phyloP scores from a whole-genome alignment of 2,329 filamentous ascomycete genomes.

The Ophiostoma angusticollis region DNA sequence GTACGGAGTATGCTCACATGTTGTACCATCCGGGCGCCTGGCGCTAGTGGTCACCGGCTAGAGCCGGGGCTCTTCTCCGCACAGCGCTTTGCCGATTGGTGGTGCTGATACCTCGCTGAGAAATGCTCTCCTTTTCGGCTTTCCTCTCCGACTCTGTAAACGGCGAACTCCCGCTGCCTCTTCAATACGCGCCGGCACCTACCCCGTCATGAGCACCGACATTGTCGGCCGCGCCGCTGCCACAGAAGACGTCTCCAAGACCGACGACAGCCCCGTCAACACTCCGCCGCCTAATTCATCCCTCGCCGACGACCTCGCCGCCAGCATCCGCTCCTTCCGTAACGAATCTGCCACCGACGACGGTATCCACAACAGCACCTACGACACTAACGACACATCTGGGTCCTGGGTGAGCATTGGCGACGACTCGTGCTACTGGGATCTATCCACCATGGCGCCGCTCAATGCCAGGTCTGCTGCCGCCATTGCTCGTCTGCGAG shows the following conservation, averaged over 20 bases:
- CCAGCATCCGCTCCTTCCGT: slow-evolving; percentile 4
- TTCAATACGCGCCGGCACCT: background rate
- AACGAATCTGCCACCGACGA: background rate
- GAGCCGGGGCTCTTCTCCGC: slow-evolving; percentile 1
- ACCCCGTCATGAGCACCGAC: slow-evolving; percentile 3
- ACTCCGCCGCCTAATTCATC: background rate
- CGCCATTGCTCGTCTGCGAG: slow-evolving; percentile 46
- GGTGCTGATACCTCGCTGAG: background rate
- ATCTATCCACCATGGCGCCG: slow-evolving; percentile 43
- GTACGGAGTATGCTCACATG: no score
- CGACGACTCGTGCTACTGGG: slow-evolving; percentile 41
- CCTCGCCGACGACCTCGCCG: slow-evolving; percentile 4
- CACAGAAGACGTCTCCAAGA: slow-evolving; percentile 1
- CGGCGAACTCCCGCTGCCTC: background rate
- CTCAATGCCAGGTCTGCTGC: slow-evolving; percentile 41
- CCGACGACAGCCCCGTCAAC: background rate
- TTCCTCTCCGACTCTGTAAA: background rate
- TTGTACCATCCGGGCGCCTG: background rate
- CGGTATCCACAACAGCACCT: slow-evolving; percentile 12
- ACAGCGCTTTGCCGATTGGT: slow-evolving; percentile 1
- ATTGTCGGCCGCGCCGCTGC: slow-evolving; percentile 1
- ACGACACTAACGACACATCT: background rate
- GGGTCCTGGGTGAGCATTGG: slow-evolving; percentile 4
- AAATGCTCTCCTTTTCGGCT: background rate
- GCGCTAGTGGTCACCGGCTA: background rate